Evolutionary conservation across 768 basidiomycete species (phyloP).

Genomic region (Suillus luteus): DNA sequence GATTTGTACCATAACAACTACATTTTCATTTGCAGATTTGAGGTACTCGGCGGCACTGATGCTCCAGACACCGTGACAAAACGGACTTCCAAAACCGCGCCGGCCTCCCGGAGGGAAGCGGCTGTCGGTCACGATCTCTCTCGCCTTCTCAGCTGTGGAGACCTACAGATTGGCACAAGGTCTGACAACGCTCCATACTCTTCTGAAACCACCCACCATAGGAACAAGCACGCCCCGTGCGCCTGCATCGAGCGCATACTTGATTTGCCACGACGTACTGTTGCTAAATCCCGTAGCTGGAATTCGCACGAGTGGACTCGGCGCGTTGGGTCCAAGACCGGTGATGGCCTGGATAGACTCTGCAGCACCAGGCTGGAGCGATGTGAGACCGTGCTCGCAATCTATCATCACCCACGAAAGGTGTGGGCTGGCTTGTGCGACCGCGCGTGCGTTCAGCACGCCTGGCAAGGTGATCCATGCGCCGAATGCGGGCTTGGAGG

Average conservation of each 20-base stretch:
- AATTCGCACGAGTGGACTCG: conserved; percentile 60
- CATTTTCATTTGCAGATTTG: conserved; percentile 51
- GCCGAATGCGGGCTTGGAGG: conserved; percentile 63
- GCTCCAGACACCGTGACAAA: conserved; percentile 61
- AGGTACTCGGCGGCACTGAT: conserved; percentile 54
- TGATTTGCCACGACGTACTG: conserved; percentile 70
- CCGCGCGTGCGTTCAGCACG: conserved; percentile 56
- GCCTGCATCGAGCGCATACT: conserved; percentile 68
- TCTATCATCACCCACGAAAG: conserved; percentile 68
- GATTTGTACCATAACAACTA: conserved; percentile 66
- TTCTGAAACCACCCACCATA: conserved; percentile 46
- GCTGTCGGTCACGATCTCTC: conserved; percentile 55
- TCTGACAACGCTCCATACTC: not conserved
- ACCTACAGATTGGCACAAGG: conserved; percentile 38
- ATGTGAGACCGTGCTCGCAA: conserved; percentile 66
- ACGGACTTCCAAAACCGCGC: conserved; percentile 67
- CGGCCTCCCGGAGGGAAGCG: conserved; percentile 64
- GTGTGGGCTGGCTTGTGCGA: conserved; percentile 56
- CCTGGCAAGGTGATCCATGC: conserved; percentile 67
- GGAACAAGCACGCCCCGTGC: conserved; percentile 67
- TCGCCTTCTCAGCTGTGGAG: conserved; percentile 57
- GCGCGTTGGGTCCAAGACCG: conserved; percentile 43
- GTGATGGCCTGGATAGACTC: conserved; percentile 59
- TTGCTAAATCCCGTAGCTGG: conserved; percentile 61
- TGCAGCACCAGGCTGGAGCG: conserved; percentile 55